phyloP scores from a whole-genome alignment of 2,329 filamentous ascomycete species.

The Xylariaceae sp. region DNA sequence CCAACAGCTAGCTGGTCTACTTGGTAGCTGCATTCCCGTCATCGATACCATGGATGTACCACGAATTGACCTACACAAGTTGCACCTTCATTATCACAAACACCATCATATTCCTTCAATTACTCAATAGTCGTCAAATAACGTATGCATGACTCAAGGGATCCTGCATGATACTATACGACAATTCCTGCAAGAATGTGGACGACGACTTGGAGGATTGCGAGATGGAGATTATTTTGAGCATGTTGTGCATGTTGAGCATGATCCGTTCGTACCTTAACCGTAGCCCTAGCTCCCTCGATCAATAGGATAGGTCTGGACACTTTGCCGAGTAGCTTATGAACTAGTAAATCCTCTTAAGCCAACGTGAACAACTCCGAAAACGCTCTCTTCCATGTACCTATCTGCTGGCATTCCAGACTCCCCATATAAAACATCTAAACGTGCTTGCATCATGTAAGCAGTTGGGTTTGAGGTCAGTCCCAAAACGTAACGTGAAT shows the following conservation, averaged over 20 bases:
- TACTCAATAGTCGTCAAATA: too few species aligned
- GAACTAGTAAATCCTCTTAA: neutral
- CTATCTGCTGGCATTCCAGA: neutral
- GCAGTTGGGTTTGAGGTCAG: neutral
- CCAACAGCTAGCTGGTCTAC: too few species aligned
- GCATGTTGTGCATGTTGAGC: neutral
- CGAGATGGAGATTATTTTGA: neutral
- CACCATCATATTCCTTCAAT: too few species aligned
- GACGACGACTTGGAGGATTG: neutral
- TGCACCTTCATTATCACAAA: too few species aligned
- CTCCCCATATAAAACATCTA: slow-evolving; percentile 2
- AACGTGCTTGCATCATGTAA: slow-evolving; percentile 5
- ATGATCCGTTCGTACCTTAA: neutral
- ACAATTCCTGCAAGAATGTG: neutral
- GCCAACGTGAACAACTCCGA: neutral
- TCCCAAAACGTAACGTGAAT: neutral
- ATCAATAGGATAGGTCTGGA: slow-evolving; percentile 9
- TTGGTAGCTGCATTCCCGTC: too few species aligned
- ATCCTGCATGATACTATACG: slow-evolving; percentile 4
- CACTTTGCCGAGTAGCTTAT: slow-evolving; percentile 7
- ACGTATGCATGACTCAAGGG: neutral
- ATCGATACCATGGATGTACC: too few species aligned
- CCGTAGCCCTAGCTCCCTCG: too few species aligned
- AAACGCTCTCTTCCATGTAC: neutral
- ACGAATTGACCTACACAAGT: too few species aligned